Evolutionary conservation across 305 asterid genomes (phyloP).

Genomic region (Fraxinus baroniana): DNA sequence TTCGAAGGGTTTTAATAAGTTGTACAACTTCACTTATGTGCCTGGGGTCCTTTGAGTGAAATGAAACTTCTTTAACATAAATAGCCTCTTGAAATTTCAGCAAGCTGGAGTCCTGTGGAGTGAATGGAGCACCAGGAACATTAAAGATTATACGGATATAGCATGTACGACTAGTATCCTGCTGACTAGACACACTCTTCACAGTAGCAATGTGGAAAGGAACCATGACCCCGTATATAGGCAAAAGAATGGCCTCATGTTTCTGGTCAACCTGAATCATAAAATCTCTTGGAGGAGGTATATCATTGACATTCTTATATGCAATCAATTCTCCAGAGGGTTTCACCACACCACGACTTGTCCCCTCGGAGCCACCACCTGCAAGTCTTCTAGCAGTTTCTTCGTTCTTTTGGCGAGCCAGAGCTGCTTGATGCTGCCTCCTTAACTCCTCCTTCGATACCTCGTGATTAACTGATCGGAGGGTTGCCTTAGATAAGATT

Average conservation of each 20-base stretch:
- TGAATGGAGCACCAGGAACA: constrained; percentile 76
- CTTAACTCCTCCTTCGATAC: constrained; percentile 60
- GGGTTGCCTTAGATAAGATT: constrained; percentile 55
- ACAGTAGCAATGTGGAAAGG: constrained; percentile 78
- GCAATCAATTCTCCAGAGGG: constrained; percentile 58
- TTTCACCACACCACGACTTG: constrained; percentile 35
- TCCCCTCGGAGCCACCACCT: constrained; percentile 44
- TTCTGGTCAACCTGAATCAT: constrained; percentile 81
- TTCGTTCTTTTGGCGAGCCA: constrained; percentile 68
- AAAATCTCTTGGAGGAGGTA: constrained; percentile 64
- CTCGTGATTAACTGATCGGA: constrained; percentile 68
- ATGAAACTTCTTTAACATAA: constrained; percentile 61
- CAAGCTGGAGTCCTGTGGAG: constrained; percentile 58
- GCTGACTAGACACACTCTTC: constrained; percentile 71
- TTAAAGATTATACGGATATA: constrained; percentile 69
- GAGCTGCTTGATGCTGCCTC: constrained; percentile 71
- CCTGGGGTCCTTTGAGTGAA: constrained; percentile 73
- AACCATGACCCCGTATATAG: constrained; percentile 66
- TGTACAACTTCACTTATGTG: constrained; percentile 80
- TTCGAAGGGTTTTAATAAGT: constrained; percentile 59
- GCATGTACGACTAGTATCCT: constrained; percentile 64
- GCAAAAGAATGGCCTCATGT: constrained; percentile 69
- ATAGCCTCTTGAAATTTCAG: constrained; percentile 60
- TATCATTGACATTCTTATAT: constrained; percentile 59
- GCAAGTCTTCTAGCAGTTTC: constrained; percentile 74